Evolutionary conservation across 352 stramenopile species (phyloP).

Genomic region (Vaucheria bursata): DNA sequence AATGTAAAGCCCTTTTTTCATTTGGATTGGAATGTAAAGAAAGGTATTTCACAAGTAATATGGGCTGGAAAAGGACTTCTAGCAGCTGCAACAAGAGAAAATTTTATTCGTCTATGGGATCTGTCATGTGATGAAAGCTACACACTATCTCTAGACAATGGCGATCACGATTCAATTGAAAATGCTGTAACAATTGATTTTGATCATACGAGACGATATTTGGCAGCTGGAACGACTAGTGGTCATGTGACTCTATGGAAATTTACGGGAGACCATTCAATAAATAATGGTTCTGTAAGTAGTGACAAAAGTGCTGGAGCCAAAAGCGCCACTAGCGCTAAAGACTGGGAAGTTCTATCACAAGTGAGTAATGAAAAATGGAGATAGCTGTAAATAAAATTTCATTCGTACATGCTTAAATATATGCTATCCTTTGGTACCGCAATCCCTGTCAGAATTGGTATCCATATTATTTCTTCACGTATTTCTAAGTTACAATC

Average conservation of each 20-base stretch:
- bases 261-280: constrained; percentile 48
- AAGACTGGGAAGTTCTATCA: too few species aligned
- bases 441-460: too few species aligned
- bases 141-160: constrained; percentile 58
- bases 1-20: too few species aligned
- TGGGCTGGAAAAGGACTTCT: constrained; percentile 78
- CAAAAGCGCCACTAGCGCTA: neutral
- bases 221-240: constrained; percentile 71
- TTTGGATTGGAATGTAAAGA: too few species aligned
- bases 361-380: too few species aligned
- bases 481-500: too few species aligned
- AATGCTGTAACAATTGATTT: constrained; percentile 74
- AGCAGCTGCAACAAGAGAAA: constrained; percentile 72
- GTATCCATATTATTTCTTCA: too few species aligned
- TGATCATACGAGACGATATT: constrained; percentile 63
- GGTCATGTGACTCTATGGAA: constrained; percentile 77
- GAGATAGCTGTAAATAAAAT: too few species aligned
- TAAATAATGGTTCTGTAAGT: neutral
- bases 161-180: constrained; percentile 49
- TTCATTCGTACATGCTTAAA: too few species aligned
- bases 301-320: neutral
- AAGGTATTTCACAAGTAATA: constrained; percentile 54
- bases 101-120: constrained; percentile 81
- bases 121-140: constrained; percentile 79
- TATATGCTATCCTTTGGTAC: too few species aligned